Base-by-base conservation (phyloP, 2,329 filamentous ascomycete species). In the Alternaria brassicae region DNA sequence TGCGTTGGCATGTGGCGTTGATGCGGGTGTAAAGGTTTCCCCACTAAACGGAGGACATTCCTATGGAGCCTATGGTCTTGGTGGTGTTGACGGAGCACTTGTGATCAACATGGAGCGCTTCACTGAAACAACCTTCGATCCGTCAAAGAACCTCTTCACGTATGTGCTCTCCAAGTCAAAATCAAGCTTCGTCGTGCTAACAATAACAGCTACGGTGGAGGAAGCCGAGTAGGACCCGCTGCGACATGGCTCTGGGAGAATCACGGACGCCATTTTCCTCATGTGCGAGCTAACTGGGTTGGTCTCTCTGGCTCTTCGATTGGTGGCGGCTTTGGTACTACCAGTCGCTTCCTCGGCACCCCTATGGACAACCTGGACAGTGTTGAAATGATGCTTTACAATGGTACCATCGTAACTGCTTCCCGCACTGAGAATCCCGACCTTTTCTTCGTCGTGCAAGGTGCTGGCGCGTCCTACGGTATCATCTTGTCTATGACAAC, bases 391-490 rank as follows among this genome's bases (percentile, higher is more conserved):
- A 62, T 64, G 56, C 56, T 64, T 6, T 53, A 56, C 41, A 61
- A 63, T 23, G 71, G 71, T 39, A 61, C 60, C 15, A 53, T 68
- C 7, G 57, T 66, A 17, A 67, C 55, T 3, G 69, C 69, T 19
- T 70, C 71, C 3, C 53, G 57, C 21, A 49, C 47, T 4, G 53
- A 54, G 17, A 67, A 68, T 40, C 19, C 60, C 2, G 70, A 73
- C 19, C 60, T 71, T 2, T 72, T 66, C 61, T 73, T 69, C 62
- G 71, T 64, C 1, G 54, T 61, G 8, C 61, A 67, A 28, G 65
- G 65, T 5, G 65, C 63, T 10, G 65, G 63, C 5, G 64, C 65
- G 1, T 66, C 63, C 2, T 64, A 64, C n/a, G 65, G 65, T 9
- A 56, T 64, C 15, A 36, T 66, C 1, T 23, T 67, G 10, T 64